phyloP scores from a whole-genome alignment of 2,329 filamentous ascomycete species.

The Paecilomyces sp. region DNA sequence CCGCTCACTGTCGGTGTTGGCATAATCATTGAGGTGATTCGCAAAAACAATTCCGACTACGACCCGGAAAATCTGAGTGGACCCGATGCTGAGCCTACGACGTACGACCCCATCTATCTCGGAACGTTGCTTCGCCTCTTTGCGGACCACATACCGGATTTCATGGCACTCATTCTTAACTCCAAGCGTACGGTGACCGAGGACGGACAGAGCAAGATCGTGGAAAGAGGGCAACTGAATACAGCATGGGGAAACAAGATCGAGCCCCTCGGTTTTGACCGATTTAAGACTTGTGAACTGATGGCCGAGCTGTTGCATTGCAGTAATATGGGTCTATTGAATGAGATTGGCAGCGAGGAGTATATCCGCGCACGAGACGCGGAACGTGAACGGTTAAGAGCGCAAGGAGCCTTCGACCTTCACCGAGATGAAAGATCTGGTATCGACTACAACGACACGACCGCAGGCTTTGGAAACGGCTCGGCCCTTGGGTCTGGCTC shows the following conservation, averaged over 20 bases:
- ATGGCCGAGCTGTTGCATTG: slow-evolving; percentile 98
- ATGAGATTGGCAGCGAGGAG: slow-evolving; percentile 83
- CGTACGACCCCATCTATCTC: slow-evolving; percentile 89
- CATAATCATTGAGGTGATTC: slow-evolving; percentile 95
- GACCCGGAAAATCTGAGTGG: slow-evolving; percentile 85
- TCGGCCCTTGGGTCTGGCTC: slow-evolving; percentile 40
- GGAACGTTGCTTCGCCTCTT: slow-evolving; percentile 85
- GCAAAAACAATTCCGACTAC: slow-evolving; percentile 99
- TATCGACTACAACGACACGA: slow-evolving; percentile 50
- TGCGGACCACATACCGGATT: slow-evolving; percentile 83
- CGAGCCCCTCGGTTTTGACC: slow-evolving; percentile 90
- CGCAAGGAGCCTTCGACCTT: slow-evolving; percentile 61
- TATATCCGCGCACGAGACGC: slow-evolving; percentile 72
- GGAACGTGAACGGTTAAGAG: slow-evolving; percentile 72
- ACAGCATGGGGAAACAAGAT: slow-evolving; percentile 88
- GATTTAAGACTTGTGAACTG: slow-evolving; percentile 97
- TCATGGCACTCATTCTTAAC: slow-evolving; percentile 84
- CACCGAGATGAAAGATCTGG: slow-evolving; percentile 42
- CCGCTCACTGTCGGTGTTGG: slow-evolving; percentile 92
- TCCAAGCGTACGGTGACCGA: slow-evolving; percentile 53
- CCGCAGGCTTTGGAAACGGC: slow-evolving; percentile 35
- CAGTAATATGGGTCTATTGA: slow-evolving; percentile 95
- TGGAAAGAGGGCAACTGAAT: slow-evolving; percentile 66
- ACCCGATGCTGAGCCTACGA: slow-evolving; percentile 70
- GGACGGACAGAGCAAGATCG: slow-evolving; percentile 50